These are phyloP conservation scores for Alternaria sp. DNA, from an alignment of 2,329 filamentous ascomycete genomes.

Conservation along the genomic window DNA sequence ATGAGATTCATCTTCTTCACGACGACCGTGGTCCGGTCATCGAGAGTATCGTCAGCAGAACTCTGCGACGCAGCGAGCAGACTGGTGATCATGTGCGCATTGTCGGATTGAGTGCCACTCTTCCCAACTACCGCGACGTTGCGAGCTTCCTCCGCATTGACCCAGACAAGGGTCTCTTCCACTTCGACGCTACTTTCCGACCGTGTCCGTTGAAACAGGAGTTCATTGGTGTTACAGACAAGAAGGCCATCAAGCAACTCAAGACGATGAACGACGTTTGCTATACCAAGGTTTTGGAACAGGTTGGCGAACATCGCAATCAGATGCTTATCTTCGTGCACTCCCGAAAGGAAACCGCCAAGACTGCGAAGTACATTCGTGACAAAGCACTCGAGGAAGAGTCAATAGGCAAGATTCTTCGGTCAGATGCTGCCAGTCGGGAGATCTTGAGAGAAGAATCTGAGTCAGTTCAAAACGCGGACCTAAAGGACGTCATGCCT, in stretches of 20 bases:
- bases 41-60: conserved; percentile 95
- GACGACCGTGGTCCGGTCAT: conserved; percentile 96
- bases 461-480: conserved; percentile 79
- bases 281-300: conserved; percentile 95
- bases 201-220: conserved; percentile 96
- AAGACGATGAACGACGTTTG: conserved; percentile 99
- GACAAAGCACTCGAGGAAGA: conserved; percentile 98
- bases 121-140: conserved; percentile 96
- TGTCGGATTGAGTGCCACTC: conserved; percentile 89
- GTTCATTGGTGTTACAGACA: conserved; percentile 96
- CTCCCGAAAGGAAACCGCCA: conserved; percentile 96
- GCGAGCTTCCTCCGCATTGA: conserved; percentile 94
- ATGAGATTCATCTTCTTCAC: conserved; percentile 96
- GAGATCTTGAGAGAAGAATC: conserved; percentile 88
- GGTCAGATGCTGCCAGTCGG: conserved; percentile 87
- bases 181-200: conserved; percentile 93
- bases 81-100: conserved; percentile 92
- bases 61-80: conserved; percentile 90
- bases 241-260: conserved; percentile 97
- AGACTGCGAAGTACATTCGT: conserved; percentile 93
- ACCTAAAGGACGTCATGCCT: conserved; percentile 91
- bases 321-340: conserved; percentile 99
- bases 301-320: conserved; percentile 89
- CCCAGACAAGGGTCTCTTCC: conserved; percentile 82
- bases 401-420: conserved; percentile 93